Evolutionary conservation across 1,139 yeast genomes (phyloP).

Genomic region (Kurtzmaniella quercitrusa): DNA sequence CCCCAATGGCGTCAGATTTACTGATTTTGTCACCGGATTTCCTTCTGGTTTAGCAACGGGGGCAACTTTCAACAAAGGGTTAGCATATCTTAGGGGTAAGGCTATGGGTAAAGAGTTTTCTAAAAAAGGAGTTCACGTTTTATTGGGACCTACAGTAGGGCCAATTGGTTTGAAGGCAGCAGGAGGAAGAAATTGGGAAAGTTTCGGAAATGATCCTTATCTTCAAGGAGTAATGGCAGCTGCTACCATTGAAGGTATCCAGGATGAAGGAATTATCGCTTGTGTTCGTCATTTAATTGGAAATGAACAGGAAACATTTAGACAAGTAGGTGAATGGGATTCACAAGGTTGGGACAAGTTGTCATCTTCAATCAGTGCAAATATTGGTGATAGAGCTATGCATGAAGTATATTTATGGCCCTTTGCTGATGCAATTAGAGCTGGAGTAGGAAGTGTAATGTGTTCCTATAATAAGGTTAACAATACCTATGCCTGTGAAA

Average conservation of each 20-base stretch:
- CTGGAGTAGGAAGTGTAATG: slow-evolving; percentile 62
- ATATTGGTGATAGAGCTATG: slow-evolving; percentile 59
- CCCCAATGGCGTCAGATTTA: slow-evolving; percentile 56
- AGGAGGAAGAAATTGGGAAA: slow-evolving; percentile 67
- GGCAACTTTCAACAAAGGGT: slow-evolving; percentile 51
- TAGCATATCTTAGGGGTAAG: slow-evolving; percentile 49
- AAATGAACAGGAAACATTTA: slow-evolving; percentile 61
- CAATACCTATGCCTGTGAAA: slow-evolving; percentile 58
- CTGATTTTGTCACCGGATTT: slow-evolving; percentile 54
- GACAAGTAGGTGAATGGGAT: slow-evolving; percentile 58
- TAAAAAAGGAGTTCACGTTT: slow-evolving; percentile 56
- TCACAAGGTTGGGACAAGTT: slow-evolving; percentile 40
- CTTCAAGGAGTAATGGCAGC: slow-evolving; percentile 55
- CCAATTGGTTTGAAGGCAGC: slow-evolving; percentile 63
- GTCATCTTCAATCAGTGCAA: slow-evolving; percentile 39
- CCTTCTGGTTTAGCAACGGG: slow-evolving; percentile 62
- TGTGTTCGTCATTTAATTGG: slow-evolving; percentile 54
- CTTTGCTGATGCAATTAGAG: slow-evolving; percentile 57
- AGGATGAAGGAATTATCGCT: slow-evolving; percentile 55
- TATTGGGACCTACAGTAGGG: slow-evolving; percentile 59
- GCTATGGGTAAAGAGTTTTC: slow-evolving; percentile 56
- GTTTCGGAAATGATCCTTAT: slow-evolving; percentile 63
- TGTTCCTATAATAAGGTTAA: slow-evolving; percentile 60
- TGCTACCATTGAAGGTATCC: slow-evolving; percentile 52
- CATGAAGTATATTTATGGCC: slow-evolving; percentile 67